These are phyloP conservation scores for Pilatotrama ljubarskyi DNA, from an alignment of 768 basidiomycete species.

Conservation along the genomic window DNA sequence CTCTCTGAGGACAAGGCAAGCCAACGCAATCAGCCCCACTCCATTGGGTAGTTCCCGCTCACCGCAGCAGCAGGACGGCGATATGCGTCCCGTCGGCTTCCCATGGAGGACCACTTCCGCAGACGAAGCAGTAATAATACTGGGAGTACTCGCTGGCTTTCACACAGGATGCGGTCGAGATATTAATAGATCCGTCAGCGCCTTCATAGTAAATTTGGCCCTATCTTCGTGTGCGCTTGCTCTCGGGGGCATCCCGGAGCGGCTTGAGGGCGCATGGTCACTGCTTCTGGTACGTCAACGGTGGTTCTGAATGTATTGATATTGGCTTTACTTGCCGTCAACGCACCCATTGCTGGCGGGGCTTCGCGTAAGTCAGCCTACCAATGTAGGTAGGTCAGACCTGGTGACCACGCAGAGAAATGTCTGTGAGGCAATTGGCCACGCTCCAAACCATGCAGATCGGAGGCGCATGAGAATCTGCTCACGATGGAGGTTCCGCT, in stretches of 20 bases:
- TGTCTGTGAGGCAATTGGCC: neutral
- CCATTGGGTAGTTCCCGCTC: neutral
- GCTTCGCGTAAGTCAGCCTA: neutral
- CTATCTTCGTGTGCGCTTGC: neutral
- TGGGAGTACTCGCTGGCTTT: neutral
- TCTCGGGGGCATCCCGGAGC: neutral
- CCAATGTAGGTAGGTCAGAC: no score
- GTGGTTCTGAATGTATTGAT: neutral
- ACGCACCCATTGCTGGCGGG: neutral
- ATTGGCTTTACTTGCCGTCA: neutral
- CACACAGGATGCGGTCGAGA: neutral
- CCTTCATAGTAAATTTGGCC: neutral
- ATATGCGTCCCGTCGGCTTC: conserved; percentile 14
- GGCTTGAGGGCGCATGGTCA: neutral
- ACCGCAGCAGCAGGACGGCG: neutral
- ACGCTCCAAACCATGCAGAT: neutral
- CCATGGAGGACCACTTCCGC: conserved; percentile 7
- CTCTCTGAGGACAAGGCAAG: no score
- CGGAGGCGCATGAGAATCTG: conserved; percentile 4
- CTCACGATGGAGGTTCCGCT: conserved; percentile 5
- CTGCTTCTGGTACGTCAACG: neutral
- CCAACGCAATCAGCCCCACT: neutral
- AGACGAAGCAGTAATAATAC: neutral
- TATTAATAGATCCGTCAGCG: conserved; percentile 1
- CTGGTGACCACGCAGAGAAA: neutral